These are phyloP conservation scores for Globisporangium orthogonon DNA, from an alignment of 352 stramenopile genomes.

Conservation along the genomic window DNA sequence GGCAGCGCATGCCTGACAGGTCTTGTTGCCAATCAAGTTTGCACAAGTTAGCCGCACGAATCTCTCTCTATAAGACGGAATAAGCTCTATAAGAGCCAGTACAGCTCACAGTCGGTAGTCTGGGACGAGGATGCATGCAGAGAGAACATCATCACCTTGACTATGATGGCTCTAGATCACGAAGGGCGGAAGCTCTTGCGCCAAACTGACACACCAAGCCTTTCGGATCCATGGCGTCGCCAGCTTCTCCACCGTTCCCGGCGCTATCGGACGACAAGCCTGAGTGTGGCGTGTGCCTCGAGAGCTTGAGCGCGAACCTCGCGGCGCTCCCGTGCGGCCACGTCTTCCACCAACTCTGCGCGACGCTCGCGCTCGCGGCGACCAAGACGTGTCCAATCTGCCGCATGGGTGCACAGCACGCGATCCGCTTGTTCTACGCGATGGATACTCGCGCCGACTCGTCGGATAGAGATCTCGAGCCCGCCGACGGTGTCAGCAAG, in stretches of 20 bases:
- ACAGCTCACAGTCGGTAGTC: too few species aligned
- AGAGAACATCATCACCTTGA: too few species aligned
- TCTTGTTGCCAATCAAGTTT: too few species aligned
- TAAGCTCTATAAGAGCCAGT: too few species aligned
- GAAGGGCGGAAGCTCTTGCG: too few species aligned
- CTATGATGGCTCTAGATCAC: too few species aligned
- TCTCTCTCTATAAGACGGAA: too few species aligned
- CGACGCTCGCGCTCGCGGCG: slow-evolving; percentile 13
- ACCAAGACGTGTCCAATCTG: slow-evolving; percentile 29
- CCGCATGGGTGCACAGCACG: slow-evolving; percentile 11
- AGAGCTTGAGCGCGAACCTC: slow-evolving; percentile 23
- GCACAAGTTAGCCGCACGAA: too few species aligned
- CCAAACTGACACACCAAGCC: background rate
- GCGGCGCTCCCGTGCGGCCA: slow-evolving; percentile 30
- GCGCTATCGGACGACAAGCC: background rate
- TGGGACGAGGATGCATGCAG: too few species aligned
- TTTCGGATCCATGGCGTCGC: background rate
- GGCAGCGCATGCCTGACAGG: slow-evolving; percentile 44
- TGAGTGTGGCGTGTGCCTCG: slow-evolving; percentile 35
- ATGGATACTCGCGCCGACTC: background rate
- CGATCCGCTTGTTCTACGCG: slow-evolving; percentile 26
- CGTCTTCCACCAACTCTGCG: slow-evolving; percentile 34
- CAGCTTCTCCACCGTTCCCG: background rate
- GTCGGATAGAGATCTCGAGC: background rate
- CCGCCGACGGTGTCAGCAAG: slow-evolving; percentile 3